Percentiles rank a stretch among this genome's conserved stretches.
Evolutionary conservation across 345 rosid species (phyloP).

Genomic region (Citrus medica): DNA sequence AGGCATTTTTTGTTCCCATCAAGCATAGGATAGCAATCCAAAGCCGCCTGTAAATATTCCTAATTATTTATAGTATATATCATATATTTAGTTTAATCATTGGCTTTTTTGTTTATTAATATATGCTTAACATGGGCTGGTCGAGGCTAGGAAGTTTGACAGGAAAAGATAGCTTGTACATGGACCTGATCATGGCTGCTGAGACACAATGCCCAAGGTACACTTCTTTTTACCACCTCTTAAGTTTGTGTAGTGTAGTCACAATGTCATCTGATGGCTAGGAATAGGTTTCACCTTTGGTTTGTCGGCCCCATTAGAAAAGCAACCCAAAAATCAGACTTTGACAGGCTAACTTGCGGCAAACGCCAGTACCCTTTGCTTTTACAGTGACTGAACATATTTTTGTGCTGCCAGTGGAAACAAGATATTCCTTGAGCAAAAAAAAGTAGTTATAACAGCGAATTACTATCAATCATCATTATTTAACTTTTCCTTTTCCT

Average conservation of each 20-base stretch:
- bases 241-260: background rate
- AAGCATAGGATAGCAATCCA: slow-evolving; percentile 30
- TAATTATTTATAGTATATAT: slow-evolving; percentile 28
- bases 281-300: background rate
- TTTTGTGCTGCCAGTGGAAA: slow-evolving; percentile 6
- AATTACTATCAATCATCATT: background rate
- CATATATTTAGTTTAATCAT: slow-evolving; percentile 17
- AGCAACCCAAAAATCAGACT: background rate
- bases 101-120: background rate
- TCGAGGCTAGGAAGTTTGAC: background rate
- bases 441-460: background rate
- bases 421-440: background rate
- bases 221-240: background rate
- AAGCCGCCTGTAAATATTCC: slow-evolving; percentile 42
- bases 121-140: background rate
- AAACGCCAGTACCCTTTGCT: background rate
- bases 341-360: background rate
- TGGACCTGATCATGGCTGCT: background rate
- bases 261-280: background rate
- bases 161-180: too few species aligned
- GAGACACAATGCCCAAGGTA: slow-evolving; percentile 4
- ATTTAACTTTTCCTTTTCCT: background rate
- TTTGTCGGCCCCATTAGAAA: background rate
- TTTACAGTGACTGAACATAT: background rate
- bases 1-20: slow-evolving; percentile 38